These are phyloP conservation scores for Fusarium miscanthi DNA, from an alignment of 2,329 filamentous ascomycete species.

Conservation along the genomic window DNA sequence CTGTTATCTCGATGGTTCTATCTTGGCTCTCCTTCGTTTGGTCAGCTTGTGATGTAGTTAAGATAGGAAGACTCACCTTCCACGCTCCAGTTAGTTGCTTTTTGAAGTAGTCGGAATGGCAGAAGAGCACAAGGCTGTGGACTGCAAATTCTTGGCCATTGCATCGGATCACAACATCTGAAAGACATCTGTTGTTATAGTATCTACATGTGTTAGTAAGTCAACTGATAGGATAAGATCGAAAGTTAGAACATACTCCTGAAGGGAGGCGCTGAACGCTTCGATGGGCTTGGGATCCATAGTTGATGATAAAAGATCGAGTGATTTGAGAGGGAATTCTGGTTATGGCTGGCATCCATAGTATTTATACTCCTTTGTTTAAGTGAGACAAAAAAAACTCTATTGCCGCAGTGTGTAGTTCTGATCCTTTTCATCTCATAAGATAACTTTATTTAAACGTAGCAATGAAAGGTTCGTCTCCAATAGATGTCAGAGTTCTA, in stretches of 20 bases:
- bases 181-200: neutral
- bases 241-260: neutral
- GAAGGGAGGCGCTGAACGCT: neutral
- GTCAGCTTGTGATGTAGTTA: fast-evolving
- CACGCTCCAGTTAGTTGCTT: neutral
- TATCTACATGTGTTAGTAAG: neutral
- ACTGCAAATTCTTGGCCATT: neutral
- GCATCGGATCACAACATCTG: neutral
- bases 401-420: fast-evolving
- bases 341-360: fast-evolving
- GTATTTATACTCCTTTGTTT: neutral
- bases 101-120: neutral
- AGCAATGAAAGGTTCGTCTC: fast-evolving
- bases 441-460: fast-evolving
- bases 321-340: fast-evolving
- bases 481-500: fast-evolving
- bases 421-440: fast-evolving
- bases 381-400: fast-evolving
- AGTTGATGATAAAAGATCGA: fast-evolving
- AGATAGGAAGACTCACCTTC: neutral
- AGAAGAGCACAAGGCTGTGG: neutral
- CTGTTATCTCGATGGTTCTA: fast-evolving
- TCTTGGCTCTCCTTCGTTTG: neutral
- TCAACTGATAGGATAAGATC: fast-evolving
- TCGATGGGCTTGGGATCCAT: neutral